Base-by-base conservation (phyloP, 768 basidiomycete species). In the Coprinopsis strossmayeri region DNA sequence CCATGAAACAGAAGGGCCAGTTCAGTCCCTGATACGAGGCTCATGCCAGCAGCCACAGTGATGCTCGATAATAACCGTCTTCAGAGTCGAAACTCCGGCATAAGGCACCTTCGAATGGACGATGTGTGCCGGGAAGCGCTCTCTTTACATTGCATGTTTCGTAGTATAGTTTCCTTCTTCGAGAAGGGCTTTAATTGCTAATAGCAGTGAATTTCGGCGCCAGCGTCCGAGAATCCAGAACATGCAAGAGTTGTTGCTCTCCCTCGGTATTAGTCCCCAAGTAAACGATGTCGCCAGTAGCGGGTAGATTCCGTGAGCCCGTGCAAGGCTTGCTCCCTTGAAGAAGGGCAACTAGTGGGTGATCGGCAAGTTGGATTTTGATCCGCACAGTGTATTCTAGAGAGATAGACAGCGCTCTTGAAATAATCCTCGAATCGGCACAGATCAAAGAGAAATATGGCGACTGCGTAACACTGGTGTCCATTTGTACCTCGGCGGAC, bases 321-420 rank as follows among this genome's bases (percentile, higher is more conserved):
- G 10, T 23, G 41, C 25, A 32, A n/a, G n/a, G n/a, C 23, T n/a
- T 18, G 20, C 41, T 12, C 15, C 17, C 23, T 32, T 10, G 11
- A 25, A 25, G 34, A 34, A 35, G 32, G 27, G 45, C 17, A 2
- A 34, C 28, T 12, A 45, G 26, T 9, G n/a, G 4, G 20, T 51
- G 25, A 26, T 52, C 53, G 4, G 59, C 51, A 28, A 62, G 20
- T 30, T 61, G 53, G 44, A 74, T 63, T 3, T 64, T 69, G 41
- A 74, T 54, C 12, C 65, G 51, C 5, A 64, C 46, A 10, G 65
- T 68, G 5, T 67, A 58, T 54, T 72, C 72, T 24, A 74, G 54
- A 5, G 73, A 72, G 34, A 68, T 59, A 3, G 69, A 64, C 5
- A 74, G 62, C 10, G 70, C 69, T 23, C 64, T 60, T 17, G 68